Evolutionary conservation across 331 rosid species (phyloP), one percentile per base, ranked within the genome.

Genomic region (Phaseolus coccineus): DNA sequence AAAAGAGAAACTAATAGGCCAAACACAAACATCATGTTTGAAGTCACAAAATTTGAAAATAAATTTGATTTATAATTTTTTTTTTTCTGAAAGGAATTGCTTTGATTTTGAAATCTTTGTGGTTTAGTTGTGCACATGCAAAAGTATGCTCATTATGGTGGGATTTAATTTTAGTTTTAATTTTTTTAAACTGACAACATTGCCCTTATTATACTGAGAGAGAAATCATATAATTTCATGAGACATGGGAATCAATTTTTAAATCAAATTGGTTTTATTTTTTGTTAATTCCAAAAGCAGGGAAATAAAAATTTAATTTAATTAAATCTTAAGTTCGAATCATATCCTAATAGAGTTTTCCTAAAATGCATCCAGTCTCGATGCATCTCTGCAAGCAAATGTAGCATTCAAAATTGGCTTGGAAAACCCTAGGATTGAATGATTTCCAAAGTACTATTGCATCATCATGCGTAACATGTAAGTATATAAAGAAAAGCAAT

Each of bases 381-480:
- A 7, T 56, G 58, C 62, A 40, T 56, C 28, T 55, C 35, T 8
- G 51, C 44, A 40, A 44, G 22, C 39, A 47, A 16, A 59, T 44
- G 25, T 48, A 53, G 67, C 44, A 66, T 37, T 25, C 16, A 35
- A 69, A 67, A 75, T n/a, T 74, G 63, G 25, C 82, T 10, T 56
- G 44, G 68, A 55, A 39, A 79, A 48, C 30, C 28, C 47, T 19
- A 50, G 9, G 42, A 71, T 10, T 27, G 62, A 51, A 65, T 66
- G 39, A 68, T 30, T 69, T 56, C 50, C 8, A 1, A 33, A 66
- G 61, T 44, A 9, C 52, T 25, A 75, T 63, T 4, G 47, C 56
- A 77, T 25, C 48, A 77, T 25, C 59, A 87, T 69, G 73, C 73
- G 62, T 55, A 55, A 52, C 15, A 47, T 35, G 73, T 31, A 39